Conservation (phyloP, 139 green algal genomes). For the Nannochloris sp. region DNA sequence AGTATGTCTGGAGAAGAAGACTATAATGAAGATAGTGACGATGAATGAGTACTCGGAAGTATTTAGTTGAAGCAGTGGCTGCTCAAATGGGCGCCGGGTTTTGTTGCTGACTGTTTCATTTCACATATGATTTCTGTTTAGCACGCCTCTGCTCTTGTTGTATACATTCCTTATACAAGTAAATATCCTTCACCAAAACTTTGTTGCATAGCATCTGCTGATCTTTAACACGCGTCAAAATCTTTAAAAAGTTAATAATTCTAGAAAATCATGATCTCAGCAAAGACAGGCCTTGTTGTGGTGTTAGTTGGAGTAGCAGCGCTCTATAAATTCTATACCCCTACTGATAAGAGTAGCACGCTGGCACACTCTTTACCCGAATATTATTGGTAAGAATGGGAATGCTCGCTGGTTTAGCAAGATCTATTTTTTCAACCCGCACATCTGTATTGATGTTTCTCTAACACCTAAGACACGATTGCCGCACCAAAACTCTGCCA, state of each 20-base stretch:
- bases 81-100: neutral
- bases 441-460: neutral
- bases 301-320: too few relatives aligned
- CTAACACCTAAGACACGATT: neutral
- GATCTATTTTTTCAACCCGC: neutral
- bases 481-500: neutral
- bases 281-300: too few relatives aligned
- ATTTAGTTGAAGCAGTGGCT: neutral
- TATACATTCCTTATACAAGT: neutral
- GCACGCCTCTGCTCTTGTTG: neutral
- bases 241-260: too few relatives aligned
- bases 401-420: neutral
- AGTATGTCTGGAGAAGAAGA: neutral
- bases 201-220: too few relatives aligned
- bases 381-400: neutral
- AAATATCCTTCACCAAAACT: too few relatives aligned
- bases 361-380: too few relatives aligned
- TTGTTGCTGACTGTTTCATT: neutral
- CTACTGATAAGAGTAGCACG: too few relatives aligned
- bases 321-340: too few relatives aligned
- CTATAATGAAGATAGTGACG: neutral
- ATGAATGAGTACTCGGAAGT: neutral
- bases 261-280: too few relatives aligned
- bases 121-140: neutral
- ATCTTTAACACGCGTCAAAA: too few relatives aligned